These are phyloP conservation scores for Cladophialophora immunda DNA, from an alignment of 2,329 filamentous ascomycete genomes.

Conservation along the genomic window DNA sequence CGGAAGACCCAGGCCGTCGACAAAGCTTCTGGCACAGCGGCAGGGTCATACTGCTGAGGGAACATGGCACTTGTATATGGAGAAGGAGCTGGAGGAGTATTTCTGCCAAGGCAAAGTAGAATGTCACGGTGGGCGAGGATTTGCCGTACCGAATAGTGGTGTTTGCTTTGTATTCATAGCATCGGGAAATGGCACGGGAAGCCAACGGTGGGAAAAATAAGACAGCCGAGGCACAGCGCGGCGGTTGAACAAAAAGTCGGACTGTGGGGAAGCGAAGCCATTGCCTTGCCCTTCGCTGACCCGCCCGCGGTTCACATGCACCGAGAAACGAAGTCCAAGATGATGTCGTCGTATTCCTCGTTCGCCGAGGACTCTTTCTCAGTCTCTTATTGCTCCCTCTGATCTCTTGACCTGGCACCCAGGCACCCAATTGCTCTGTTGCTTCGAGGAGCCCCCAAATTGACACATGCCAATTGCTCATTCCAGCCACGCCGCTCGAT, in stretches of 20 bases:
- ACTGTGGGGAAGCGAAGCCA: constrained; percentile 19
- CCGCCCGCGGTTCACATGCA: constrained; percentile 21
- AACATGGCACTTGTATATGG: neutral
- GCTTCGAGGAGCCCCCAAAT: neutral
- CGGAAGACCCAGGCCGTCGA: neutral
- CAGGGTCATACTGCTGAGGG: neutral
- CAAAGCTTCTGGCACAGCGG: neutral
- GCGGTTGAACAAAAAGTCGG: neutral
- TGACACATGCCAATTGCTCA: constrained; percentile 22
- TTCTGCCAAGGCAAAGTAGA: neutral
- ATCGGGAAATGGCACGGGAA: constrained; percentile 1
- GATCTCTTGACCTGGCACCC: constrained; percentile 8
- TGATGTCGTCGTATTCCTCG: constrained; percentile 23
- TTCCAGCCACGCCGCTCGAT: constrained; percentile 1
- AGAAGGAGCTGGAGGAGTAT: neutral
- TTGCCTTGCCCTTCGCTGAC: constrained; percentile 1
- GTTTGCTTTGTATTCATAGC: neutral
- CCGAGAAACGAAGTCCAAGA: constrained; percentile 7
- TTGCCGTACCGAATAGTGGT: neutral
- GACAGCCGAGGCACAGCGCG: constrained; percentile 11
- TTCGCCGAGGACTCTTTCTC: constrained; percentile 21
- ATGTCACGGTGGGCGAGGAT: neutral
- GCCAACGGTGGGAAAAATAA: neutral
- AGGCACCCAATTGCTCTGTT: constrained; percentile 7
- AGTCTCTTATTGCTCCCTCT: constrained; percentile 9